Conservation (phyloP, 192 early-diverging fungal species). For the Backusella liffmaniae region DNA sequence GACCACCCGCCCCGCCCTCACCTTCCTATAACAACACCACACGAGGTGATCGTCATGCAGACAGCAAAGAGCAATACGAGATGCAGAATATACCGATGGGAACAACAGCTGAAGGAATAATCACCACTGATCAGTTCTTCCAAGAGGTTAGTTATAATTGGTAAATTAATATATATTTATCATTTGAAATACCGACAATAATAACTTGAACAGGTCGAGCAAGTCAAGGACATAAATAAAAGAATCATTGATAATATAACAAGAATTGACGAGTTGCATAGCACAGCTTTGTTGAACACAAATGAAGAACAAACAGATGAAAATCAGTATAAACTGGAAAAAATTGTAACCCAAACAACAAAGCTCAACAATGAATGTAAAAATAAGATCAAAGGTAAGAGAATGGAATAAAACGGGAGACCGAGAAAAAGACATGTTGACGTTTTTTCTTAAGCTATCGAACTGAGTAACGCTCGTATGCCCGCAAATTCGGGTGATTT, state of each 20-base stretch:
- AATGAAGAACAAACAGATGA: constrained; percentile 32
- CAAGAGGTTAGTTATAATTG: constrained; percentile 25
- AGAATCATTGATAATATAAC: constrained; percentile 29
- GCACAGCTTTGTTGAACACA: constrained; percentile 31
- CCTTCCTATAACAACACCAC: constrained; percentile 22
- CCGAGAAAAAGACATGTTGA: not conserved
- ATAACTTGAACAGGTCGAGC: constrained; percentile 25
- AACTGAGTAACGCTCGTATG: constrained; percentile 34
- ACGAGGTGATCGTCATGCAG: constrained; percentile 32
- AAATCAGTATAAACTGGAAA: constrained; percentile 29
- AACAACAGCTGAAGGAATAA: constrained; percentile 8
- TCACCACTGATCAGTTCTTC: constrained; percentile 36
- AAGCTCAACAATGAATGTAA: constrained; percentile 43
- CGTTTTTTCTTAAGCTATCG: constrained; percentile 28
- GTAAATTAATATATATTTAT: not conserved
- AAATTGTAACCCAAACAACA: constrained; percentile 24
- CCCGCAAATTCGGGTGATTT: constrained; percentile 31
- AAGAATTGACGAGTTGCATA: constrained; percentile 37
- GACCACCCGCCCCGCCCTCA: constrained; percentile 28
- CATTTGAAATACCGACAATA: not conserved
- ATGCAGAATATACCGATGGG: constrained; percentile 22
- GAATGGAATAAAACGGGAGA: not conserved
- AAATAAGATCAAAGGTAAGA: constrained; percentile 49
- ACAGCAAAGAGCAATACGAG: constrained; percentile 33
- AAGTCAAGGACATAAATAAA: constrained; percentile 31